A percentile compares a stretch with the other conserved stretches of the same genome.
phyloP scores from a whole-genome alignment of 768 basidiomycete species.

The Boletus huronensis region DNA sequence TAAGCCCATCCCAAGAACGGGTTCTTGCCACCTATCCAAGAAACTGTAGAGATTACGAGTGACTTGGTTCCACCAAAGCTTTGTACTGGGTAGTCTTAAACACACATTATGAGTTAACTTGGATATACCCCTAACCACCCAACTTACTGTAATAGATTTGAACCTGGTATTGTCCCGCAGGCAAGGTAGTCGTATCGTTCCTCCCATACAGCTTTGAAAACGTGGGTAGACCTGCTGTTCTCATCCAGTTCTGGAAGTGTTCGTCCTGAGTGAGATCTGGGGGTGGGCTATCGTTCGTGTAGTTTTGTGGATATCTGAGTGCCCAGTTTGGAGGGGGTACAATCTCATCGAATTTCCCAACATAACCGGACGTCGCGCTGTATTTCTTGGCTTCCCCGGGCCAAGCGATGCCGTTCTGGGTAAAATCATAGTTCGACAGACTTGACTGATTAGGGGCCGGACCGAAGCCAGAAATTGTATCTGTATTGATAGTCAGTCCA shows the following conservation, averaged over 20 bases:
- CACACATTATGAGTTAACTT: conserved; percentile 2
- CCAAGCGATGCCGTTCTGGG: conserved; percentile 88
- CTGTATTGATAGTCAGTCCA: conserved; percentile 38
- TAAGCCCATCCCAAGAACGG: conserved; percentile 99
- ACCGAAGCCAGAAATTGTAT: conserved; percentile 70
- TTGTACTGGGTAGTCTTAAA: conserved; percentile 87
- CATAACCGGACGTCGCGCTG: conserved; percentile 51
- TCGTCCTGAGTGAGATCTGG: conserved; percentile 77
- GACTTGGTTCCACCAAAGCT: conserved; percentile 95
- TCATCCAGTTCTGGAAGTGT: conserved; percentile 99
- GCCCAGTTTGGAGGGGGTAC: conserved; percentile 95
- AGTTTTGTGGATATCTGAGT: conserved; percentile 66
- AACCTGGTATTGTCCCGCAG: conserved; percentile 72
- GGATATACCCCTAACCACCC: background rate
- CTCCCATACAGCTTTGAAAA: conserved; percentile 94
- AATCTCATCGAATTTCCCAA: conserved; percentile 53
- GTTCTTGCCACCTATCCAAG: conserved; percentile 99
- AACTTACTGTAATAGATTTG: conserved; percentile 71
- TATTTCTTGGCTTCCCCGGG: conserved; percentile 93
- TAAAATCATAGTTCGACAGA: conserved; percentile 62
- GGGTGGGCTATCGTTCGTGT: conserved; percentile 58
- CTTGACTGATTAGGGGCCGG: conserved; percentile 41
- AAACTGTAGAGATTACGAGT: conserved; percentile 93
- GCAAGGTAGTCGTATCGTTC: conserved; percentile 75
- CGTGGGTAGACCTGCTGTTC: conserved; percentile 93